Evolutionary conservation across 805 yeast species (phyloP), one percentile per base, ranked within the genome.

Genomic region (Blastobotrys parvus): DNA sequence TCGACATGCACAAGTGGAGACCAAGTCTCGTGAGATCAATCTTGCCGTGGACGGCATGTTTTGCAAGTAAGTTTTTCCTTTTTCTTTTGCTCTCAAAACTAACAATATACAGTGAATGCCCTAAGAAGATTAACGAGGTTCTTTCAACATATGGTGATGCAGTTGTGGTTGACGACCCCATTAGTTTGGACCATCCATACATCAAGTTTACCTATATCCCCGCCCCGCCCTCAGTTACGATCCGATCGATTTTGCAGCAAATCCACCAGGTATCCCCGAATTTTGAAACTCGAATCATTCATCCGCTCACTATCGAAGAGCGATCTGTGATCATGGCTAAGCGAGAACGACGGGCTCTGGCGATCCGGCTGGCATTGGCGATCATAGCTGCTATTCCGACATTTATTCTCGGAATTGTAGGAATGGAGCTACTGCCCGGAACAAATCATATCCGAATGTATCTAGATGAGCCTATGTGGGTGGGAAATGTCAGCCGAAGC

Each of bases 201-300:
- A 70, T 82, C 35, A 76, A 73, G 51, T 73, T 83, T 56, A 78
- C 82, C 0, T 83, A 82, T 54, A 63, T 75, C 20, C 89, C 90
- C 1, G 60, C 72, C 16, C 67, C 72, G 8, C 75, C 78, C 1
- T 51, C 56, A 2, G 49, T 79, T 30, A 78, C 82, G 0, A 69
- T 82, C 3, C 65, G 90, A 33, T 62, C 70, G 19, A 72, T 83
- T 35, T 50, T 80, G 13, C 49, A 57, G n/a, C 74, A 72, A 42
- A 63, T 81, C 29, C 63, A 70, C 45, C 69, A 66, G 16, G 51
- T 75, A 15, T 60, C 67, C 32, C 66, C 75, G 0, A 57, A 58
- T 33, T 79, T 82, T 50, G 57, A 64, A n/a, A 74, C 79, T 44
- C 64, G 65, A 4, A 62, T 82, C 6, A 72, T 77, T 7, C 74